Evolutionary conservation across 192 early-diverging fungal species (phyloP).

Genomic region (Mycoemilia scoparia): DNA sequence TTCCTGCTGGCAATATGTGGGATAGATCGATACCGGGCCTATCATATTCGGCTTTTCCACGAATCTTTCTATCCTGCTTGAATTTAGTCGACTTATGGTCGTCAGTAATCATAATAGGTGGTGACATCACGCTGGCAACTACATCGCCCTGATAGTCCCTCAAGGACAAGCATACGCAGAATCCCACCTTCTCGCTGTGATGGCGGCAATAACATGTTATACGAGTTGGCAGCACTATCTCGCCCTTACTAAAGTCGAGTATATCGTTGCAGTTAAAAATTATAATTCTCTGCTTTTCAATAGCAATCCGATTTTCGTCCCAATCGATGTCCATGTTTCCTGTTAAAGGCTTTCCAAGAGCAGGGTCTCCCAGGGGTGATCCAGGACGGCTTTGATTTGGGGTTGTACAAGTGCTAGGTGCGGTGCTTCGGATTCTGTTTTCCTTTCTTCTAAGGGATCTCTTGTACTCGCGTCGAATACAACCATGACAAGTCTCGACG

Average conservation of each 20-base stretch:
- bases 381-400: slow-evolving; percentile 34
- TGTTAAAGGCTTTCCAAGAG: slow-evolving; percentile 22
- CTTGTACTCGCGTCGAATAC: slow-evolving; percentile 69
- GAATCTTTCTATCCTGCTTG: slow-evolving; percentile 29
- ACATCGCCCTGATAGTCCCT: slow-evolving; percentile 41
- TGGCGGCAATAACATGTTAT: slow-evolving; percentile 96
- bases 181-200: slow-evolving; percentile 83
- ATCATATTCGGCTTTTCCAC: slow-evolving; percentile 33
- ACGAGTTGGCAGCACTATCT: slow-evolving; percentile 71
- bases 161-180: slow-evolving; percentile 71
- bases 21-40: slow-evolving; percentile 15
- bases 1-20: slow-evolving; percentile 24
- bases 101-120: slow-evolving; percentile 93
- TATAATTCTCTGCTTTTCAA: slow-evolving; percentile 62
- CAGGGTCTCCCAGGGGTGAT: slow-evolving; percentile 19
- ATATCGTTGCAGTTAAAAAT: slow-evolving; percentile 78
- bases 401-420: slow-evolving; percentile 30
- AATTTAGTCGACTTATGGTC: slow-evolving; percentile 85
- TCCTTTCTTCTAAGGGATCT: slow-evolving; percentile 41
- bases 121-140: slow-evolving; percentile 63
- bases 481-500: slow-evolving; percentile 64
- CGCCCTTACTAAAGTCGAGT: slow-evolving; percentile 76
- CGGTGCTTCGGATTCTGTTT: slow-evolving; percentile 12
- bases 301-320: slow-evolving; percentile 43
- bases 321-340: slow-evolving; percentile 38